phyloP scores from a whole-genome alignment of 495 filamentous ascomycete species.

The Eremomyces bilateralis region DNA sequence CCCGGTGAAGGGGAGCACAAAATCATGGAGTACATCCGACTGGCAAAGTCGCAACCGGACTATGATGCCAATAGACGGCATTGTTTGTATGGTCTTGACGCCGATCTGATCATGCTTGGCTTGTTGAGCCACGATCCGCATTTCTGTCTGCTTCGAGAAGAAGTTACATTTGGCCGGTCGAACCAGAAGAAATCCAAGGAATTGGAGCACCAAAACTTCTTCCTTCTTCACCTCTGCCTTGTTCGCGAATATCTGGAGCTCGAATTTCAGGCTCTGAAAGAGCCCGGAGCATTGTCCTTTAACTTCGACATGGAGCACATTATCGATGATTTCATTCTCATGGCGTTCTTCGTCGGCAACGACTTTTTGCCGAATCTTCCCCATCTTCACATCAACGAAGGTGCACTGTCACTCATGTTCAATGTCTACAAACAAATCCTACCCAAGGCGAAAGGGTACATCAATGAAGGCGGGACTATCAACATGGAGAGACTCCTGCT shows the following conservation, averaged over 20 bases:
- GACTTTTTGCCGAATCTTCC: slow-evolving; percentile 96
- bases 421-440: slow-evolving; percentile 83
- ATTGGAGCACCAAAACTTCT: slow-evolving; percentile 97
- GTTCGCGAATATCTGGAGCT: slow-evolving; percentile 92
- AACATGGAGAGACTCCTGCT: slow-evolving; percentile 58
- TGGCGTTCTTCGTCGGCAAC: slow-evolving; percentile 99
- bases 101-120: slow-evolving; percentile 96
- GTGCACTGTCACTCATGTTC: slow-evolving; percentile 89
- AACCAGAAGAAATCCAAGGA: slow-evolving; percentile 77
- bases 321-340: slow-evolving; percentile 98
- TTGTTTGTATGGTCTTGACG: slow-evolving; percentile 93
- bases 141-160: slow-evolving; percentile 90
- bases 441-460: slow-evolving; percentile 77
- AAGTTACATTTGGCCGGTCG: slow-evolving; percentile 88
- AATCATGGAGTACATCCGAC: slow-evolving; percentile 99
- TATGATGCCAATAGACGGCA: slow-evolving; percentile 94
- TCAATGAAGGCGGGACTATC: slow-evolving; percentile 86
- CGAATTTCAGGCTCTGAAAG: slow-evolving; percentile 85
- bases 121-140: slow-evolving; percentile 94
- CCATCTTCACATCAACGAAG: slow-evolving; percentile 95
- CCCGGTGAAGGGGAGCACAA: slow-evolving; percentile 98
- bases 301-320: slow-evolving; percentile 86
- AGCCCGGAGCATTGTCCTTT: slow-evolving; percentile 51
- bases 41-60: slow-evolving; percentile 78
- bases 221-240: slow-evolving; percentile 88